These are phyloP conservation scores for Clonostachys chloroleuca DNA, from an alignment of 2,329 filamentous ascomycete genomes.

Conservation along the genomic window DNA sequence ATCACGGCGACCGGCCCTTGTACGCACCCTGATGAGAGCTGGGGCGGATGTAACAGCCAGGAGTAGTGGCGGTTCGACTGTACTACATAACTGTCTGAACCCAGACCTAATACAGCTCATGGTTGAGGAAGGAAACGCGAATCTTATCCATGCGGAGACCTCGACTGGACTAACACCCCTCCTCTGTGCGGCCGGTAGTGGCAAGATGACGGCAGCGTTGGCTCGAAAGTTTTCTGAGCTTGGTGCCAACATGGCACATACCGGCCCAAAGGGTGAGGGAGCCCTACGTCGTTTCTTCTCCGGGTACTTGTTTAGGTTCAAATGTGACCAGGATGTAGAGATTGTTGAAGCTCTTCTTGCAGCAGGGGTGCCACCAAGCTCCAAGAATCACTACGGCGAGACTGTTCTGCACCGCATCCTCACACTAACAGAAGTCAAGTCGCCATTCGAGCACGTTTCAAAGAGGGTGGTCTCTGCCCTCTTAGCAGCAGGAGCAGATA, in stretches of 20 bases:
- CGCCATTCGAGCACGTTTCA: background rate
- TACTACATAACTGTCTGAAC: background rate
- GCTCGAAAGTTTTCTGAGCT: no score
- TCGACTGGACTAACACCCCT: background rate
- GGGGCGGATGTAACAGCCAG: background rate
- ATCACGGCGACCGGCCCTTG: background rate
- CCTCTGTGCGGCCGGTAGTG: background rate
- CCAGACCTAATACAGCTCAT: background rate
- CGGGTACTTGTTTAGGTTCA: no score
- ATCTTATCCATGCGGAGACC: background rate
- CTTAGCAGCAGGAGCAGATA: background rate
- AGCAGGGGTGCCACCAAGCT: background rate
- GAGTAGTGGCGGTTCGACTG: background rate
- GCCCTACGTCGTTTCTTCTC: no score
- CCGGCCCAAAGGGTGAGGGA: no score
- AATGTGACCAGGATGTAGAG: background rate
- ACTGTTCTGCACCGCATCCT: background rate
- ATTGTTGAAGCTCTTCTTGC: background rate
- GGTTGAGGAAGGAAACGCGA: background rate
- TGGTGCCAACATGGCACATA: no score
- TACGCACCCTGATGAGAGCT: background rate
- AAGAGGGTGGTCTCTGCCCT: background rate
- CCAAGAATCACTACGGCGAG: background rate
- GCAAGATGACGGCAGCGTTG: no score
- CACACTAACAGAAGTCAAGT: background rate